Evolutionary conservation across 2,329 filamentous ascomycete genomes (phyloP).

Genomic region (Fusarium musae): DNA sequence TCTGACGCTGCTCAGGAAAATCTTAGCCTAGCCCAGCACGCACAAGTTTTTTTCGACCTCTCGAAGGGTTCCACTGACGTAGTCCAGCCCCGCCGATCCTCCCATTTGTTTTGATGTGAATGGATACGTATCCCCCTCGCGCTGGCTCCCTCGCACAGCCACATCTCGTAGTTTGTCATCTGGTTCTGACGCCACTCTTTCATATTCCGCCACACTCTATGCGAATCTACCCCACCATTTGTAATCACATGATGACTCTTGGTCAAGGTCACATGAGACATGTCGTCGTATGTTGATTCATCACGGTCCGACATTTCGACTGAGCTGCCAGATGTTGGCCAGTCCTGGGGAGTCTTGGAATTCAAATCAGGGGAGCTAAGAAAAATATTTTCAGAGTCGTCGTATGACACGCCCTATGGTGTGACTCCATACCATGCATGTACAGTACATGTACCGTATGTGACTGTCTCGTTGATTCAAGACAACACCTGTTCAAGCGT

Average conservation of each 20-base stretch:
- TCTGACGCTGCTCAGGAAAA: slow-evolving; percentile 30
- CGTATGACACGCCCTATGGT: slow-evolving; percentile 41
- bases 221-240: slow-evolving; percentile 12
- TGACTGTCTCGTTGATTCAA: slow-evolving; percentile 10
- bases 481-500: slow-evolving; percentile 14
- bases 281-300: slow-evolving; percentile 31
- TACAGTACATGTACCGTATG: not conserved
- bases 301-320: slow-evolving; percentile 4
- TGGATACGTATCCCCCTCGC: slow-evolving; percentile 5
- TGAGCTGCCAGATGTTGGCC: slow-evolving; percentile 7
- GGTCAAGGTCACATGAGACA: slow-evolving; percentile 32
- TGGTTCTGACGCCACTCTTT: slow-evolving; percentile 8
- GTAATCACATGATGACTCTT: slow-evolving; percentile 42
- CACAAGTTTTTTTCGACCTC: slow-evolving; percentile 33
- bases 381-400: slow-evolving; percentile 18
- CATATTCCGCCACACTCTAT: slow-evolving; percentile 43
- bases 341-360: slow-evolving; percentile 4
- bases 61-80: slow-evolving; percentile 40
- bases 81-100: slow-evolving; percentile 40
- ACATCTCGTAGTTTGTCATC: slow-evolving; percentile 39
- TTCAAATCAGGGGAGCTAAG: slow-evolving; percentile 4
- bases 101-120: not conserved
- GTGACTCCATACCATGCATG: slow-evolving; percentile 37
- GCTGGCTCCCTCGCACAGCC: slow-evolving; percentile 36
- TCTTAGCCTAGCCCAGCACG: slow-evolving; percentile 32